phyloP scores from a whole-genome alignment of 2,329 filamentous ascomycete genomes.

The Pseudonectria foliicola region DNA sequence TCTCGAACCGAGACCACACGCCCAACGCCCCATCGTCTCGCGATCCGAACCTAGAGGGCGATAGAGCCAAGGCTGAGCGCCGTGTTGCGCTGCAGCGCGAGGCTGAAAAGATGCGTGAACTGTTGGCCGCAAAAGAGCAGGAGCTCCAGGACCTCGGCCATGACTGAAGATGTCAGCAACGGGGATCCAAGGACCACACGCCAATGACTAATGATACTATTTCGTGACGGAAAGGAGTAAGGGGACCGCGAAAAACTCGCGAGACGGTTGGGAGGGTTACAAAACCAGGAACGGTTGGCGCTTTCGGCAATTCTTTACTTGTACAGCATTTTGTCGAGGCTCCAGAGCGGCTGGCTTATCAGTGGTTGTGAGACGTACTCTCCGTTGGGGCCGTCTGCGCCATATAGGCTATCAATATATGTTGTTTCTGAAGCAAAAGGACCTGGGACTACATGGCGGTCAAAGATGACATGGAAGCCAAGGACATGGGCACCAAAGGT shows the following conservation, averaged over 20 bases:
- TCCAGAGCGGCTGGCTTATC: too few species aligned
- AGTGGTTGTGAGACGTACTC: too few species aligned
- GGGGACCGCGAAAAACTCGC: conserved; percentile 10
- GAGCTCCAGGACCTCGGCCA: conserved; percentile 46
- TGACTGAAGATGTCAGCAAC: conserved; percentile 14
- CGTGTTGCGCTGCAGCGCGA: conserved; percentile 62
- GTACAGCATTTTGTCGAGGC: conserved; percentile 1
- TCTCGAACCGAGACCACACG: conserved; percentile 27
- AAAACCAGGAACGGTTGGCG: conserved; percentile 10
- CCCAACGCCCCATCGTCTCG: conserved; percentile 15
- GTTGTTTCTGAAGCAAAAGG: too few species aligned
- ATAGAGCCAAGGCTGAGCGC: conserved; percentile 51
- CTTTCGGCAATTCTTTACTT: conserved; percentile 20
- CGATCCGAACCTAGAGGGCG: conserved; percentile 35
- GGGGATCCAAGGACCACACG: conserved; percentile 10
- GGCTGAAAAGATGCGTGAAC: conserved; percentile 67
- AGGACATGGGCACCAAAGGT: too few species aligned
- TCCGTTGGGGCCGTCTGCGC: too few species aligned
- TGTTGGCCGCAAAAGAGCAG: conserved; percentile 65
- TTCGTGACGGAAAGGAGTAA: conserved; percentile 17
- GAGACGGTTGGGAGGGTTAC: conserved; percentile 7
- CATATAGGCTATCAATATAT: too few species aligned
- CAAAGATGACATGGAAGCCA: too few species aligned
- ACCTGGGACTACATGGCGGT: too few species aligned
- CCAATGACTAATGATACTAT: conserved; percentile 20